Evolutionary conservation across 2,329 filamentous ascomycete species (phyloP).

Genomic region (Ploettnerulaceae sp.): DNA sequence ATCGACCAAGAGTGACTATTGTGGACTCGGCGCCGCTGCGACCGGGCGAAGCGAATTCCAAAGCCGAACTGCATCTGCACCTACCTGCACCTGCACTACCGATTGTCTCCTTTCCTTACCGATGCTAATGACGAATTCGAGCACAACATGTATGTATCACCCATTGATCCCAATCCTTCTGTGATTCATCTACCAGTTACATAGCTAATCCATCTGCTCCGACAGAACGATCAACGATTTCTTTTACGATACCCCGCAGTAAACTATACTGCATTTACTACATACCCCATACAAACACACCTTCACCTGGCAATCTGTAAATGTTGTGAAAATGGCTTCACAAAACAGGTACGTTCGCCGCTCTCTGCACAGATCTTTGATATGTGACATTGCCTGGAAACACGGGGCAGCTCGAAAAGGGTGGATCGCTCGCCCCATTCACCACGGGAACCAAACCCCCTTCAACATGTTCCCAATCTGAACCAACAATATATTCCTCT

Average conservation of each 20-base stretch:
- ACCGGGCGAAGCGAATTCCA: background rate
- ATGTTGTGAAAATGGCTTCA: conserved; percentile 29
- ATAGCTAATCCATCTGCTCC: too few relatives aligned
- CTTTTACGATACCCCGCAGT: conserved; percentile 31
- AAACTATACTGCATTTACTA: conserved; percentile 12
- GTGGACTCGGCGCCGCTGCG: background rate
- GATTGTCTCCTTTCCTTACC: background rate
- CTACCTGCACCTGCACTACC: background rate
- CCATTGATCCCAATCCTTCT: background rate
- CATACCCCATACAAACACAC: conserved; percentile 10
- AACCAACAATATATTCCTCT: conserved; percentile 5
- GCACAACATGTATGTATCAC: conserved; percentile 5
- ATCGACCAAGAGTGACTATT: conserved; percentile 1
- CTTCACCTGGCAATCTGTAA: conserved; percentile 19
- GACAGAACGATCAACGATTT: conserved; percentile 24
- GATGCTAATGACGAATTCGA: background rate
- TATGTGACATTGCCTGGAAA: conserved; percentile 25
- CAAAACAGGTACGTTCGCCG: conserved; percentile 30
- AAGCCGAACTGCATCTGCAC: background rate
- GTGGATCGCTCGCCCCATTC: conserved; percentile 12
- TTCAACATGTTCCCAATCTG: background rate
- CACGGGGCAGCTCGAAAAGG: conserved; percentile 18
- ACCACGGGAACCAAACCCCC: conserved; percentile 16
- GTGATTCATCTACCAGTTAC: conserved; percentile 4
- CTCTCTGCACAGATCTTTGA: conserved; percentile 22